Percentiles rank a stretch among this genome's conserved stretches.
phyloP scores from a whole-genome alignment of 2,329 filamentous ascomycete genomes.

The Colletotrichum neosansevieriae region DNA sequence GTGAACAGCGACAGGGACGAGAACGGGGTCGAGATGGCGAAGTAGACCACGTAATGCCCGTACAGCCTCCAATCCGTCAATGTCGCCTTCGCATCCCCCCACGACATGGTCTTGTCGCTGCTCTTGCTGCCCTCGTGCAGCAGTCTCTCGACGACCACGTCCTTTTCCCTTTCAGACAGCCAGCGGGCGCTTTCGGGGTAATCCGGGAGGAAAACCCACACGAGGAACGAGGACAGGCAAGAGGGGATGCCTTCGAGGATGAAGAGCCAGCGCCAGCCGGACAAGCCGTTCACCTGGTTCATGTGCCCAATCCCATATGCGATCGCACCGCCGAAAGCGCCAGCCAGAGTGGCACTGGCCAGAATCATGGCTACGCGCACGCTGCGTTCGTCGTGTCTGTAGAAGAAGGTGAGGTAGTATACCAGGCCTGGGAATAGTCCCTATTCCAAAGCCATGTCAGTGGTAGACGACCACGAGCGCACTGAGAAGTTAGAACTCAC shows the following conservation, averaged over 20 bases:
- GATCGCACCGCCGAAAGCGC: conserved; percentile 51
- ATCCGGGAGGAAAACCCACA: conserved; percentile 54
- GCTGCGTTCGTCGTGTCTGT: conserved; percentile 58
- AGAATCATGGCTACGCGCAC: conserved; percentile 58
- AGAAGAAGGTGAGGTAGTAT: conserved; percentile 59
- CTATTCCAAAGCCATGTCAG: too few relatives aligned
- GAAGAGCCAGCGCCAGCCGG: conserved; percentile 53
- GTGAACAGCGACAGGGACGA: conserved; percentile 72
- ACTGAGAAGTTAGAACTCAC: too few relatives aligned
- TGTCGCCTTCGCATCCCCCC: conserved; percentile 77
- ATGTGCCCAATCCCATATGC: conserved; percentile 48
- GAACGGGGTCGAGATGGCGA: conserved; percentile 66
- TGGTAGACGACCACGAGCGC: too few relatives aligned
- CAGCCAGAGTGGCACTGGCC: conserved; percentile 48
- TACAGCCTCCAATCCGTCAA: conserved; percentile 76
- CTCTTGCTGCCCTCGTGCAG: conserved; percentile 64
- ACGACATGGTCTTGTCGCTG: conserved; percentile 71
- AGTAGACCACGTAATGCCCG: conserved; percentile 66
- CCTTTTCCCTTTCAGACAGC: conserved; percentile 54
- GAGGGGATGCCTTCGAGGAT: conserved; percentile 58
- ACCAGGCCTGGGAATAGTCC: conserved; percentile 57
- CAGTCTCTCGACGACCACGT: conserved; percentile 64
- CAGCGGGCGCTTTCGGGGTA: conserved; percentile 56
- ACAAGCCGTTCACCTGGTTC: conserved; percentile 44
- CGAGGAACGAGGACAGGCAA: conserved; percentile 42